Conservation (phyloP, 805 yeast species). For the Hanseniaspora lindneri region DNA sequence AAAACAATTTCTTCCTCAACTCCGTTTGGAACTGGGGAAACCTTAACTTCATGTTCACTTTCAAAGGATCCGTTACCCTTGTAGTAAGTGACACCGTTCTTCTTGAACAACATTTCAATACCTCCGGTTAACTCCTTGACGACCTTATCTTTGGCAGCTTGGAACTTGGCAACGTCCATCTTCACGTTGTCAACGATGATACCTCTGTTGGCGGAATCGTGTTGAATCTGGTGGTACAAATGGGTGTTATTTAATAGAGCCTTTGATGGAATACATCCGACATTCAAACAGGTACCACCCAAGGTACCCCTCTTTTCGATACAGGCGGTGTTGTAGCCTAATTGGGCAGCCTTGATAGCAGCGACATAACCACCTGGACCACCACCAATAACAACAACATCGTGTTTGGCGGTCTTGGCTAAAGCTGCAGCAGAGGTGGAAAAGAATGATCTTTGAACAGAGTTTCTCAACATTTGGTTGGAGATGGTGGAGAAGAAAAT, state of each 20-base stretch:
- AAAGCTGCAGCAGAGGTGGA: slow-evolving; percentile 17
- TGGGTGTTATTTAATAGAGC: slow-evolving; percentile 91
- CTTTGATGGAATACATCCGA: slow-evolving; percentile 98
- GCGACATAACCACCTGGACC: slow-evolving; percentile 99
- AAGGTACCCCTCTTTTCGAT: slow-evolving; percentile 90
- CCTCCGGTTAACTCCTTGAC: slow-evolving; percentile 88
- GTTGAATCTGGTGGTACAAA: slow-evolving; percentile 74
- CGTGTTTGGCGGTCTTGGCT: slow-evolving; percentile 46
- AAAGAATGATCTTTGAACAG: slow-evolving; percentile 15
- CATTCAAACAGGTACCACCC: slow-evolving; percentile 98
- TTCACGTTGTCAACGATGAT: slow-evolving; percentile 66
- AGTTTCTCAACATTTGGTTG: slow-evolving; percentile 13
- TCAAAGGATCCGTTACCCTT: slow-evolving; percentile 87
- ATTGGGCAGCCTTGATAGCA: slow-evolving; percentile 96
- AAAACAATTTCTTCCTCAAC: slow-evolving; percentile 49
- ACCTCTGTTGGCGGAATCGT: slow-evolving; percentile 80
- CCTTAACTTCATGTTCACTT: slow-evolving; percentile 64
- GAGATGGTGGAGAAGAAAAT: not conserved
- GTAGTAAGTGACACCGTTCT: slow-evolving; percentile 85
- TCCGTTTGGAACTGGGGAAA: slow-evolving; percentile 77
- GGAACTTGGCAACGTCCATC: slow-evolving; percentile 66
- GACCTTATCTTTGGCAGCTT: slow-evolving; percentile 83
- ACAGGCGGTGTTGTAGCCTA: slow-evolving; percentile 90
- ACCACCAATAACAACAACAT: slow-evolving; percentile 91
- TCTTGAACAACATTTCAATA: slow-evolving; percentile 86